Conservation (phyloP, 257 asterid species). For the Scutellaria galericulata region DNA sequence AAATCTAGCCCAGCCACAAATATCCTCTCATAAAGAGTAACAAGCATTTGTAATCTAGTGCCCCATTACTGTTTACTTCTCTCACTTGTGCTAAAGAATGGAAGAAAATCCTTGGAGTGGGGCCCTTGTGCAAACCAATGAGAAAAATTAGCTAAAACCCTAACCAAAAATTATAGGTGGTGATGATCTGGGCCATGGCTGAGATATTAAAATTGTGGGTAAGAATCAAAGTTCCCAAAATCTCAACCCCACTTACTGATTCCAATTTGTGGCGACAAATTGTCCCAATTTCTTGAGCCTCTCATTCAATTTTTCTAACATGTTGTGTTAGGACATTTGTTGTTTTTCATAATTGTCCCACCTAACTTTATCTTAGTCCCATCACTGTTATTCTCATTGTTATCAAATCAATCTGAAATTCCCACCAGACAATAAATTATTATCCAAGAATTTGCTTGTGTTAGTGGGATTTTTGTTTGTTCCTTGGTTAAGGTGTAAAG, state of each 20-base stretch:
- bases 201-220: conserved; percentile 48
- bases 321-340: conserved; percentile 1
- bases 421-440: conserved; percentile 4
- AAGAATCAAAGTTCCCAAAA: conserved; percentile 40
- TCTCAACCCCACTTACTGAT: conserved; percentile 37
- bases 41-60: too few relatives aligned
- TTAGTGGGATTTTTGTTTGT: conserved; percentile 1
- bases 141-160: too few relatives aligned
- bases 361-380: conserved; percentile 13
- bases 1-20: too few relatives aligned
- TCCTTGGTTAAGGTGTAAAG: not conserved
- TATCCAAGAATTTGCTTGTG: not conserved
- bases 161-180: not conserved
- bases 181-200: conserved; percentile 39
- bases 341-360: conserved; percentile 22
- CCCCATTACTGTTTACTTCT: too few relatives aligned
- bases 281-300: conserved; percentile 20
- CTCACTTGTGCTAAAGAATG: too few relatives aligned
- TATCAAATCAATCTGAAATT: conserved; percentile 23
- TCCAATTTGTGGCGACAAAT: conserved; percentile 52
- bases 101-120: too few relatives aligned
- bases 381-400: conserved; percentile 30
- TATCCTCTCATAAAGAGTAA: too few relatives aligned
- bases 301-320: conserved; percentile 2
- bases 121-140: not conserved